Evolutionary conservation across 177 flowering plant species (phyloP).

Genomic region (Telopea speciosissima): DNA sequence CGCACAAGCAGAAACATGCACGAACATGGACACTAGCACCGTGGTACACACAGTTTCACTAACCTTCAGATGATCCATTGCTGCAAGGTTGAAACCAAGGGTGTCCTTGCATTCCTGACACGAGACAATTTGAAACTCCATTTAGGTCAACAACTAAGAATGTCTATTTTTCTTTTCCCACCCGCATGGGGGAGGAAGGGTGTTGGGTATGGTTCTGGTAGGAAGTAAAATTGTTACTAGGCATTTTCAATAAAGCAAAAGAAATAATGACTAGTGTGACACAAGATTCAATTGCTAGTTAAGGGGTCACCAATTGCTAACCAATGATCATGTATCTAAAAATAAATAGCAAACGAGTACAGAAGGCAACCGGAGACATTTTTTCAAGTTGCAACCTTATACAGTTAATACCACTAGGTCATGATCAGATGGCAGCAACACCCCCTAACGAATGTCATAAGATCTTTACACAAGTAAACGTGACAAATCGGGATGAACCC

Average conservation of each 20-base stretch:
- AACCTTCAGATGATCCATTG: conserved; percentile 95
- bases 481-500: too few species aligned
- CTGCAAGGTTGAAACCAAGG: conserved; percentile 91
- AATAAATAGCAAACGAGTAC: too few species aligned
- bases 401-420: too few species aligned
- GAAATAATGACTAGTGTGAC: not conserved
- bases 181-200: not conserved
- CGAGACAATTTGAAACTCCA: conserved; percentile 26
- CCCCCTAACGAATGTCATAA: too few species aligned
- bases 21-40: not conserved
- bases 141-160: not conserved
- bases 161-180: too few species aligned
- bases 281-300: not conserved
- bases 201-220: too few species aligned
- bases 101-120: conserved; percentile 87
- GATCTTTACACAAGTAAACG: too few species aligned
- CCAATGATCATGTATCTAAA: too few species aligned
- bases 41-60: not conserved
- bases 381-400: too few species aligned
- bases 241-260: not conserved
- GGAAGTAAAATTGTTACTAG: not conserved
- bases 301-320: too few species aligned
- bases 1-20: not conserved
- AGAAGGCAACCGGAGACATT: too few species aligned
- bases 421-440: too few species aligned